These are phyloP conservation scores for Thymus mandschuricus DNA, from an alignment of 257 asterid species.

Conservation along the genomic window DNA sequence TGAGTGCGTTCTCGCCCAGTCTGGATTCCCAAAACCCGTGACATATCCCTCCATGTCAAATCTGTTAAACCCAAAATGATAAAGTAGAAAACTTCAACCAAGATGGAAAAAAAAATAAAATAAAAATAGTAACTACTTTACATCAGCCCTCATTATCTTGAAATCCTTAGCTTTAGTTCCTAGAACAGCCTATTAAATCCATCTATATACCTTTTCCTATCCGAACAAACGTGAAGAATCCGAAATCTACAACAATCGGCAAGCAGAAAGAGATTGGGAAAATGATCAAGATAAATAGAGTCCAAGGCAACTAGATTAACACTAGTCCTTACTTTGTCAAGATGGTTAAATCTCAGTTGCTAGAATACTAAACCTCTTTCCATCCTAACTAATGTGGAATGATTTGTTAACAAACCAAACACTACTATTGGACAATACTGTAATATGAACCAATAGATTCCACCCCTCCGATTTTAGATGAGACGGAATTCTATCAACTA, in stretches of 20 bases:
- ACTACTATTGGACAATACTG: too few species aligned
- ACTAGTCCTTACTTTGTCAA: too few species aligned
- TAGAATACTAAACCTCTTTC: too few species aligned
- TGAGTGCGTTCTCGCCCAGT: constrained; percentile 82
- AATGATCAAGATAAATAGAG: too few species aligned
- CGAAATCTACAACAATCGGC: background rate
- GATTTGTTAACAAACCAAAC: too few species aligned
- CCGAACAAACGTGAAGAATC: background rate
- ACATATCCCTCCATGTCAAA: constrained; percentile 78
- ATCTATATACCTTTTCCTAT: background rate
- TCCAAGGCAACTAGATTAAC: too few species aligned
- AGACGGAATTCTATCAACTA: too few species aligned
- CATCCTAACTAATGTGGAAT: too few species aligned
- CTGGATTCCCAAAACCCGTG: constrained; percentile 90
- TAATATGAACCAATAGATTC: too few species aligned
- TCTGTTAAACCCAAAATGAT: constrained; percentile 37
- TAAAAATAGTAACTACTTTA: constrained; percentile 8
- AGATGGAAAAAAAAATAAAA: background rate
- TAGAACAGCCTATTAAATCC: background rate
- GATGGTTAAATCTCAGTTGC: too few species aligned
- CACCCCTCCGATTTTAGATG: too few species aligned
- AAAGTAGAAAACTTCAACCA: background rate
- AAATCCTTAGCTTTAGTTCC: background rate
- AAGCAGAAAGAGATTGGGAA: background rate
- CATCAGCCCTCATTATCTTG: background rate